These are phyloP conservation scores for Allium sativum DNA, from an alignment of 106 monocot species.

Conservation along the genomic window DNA sequence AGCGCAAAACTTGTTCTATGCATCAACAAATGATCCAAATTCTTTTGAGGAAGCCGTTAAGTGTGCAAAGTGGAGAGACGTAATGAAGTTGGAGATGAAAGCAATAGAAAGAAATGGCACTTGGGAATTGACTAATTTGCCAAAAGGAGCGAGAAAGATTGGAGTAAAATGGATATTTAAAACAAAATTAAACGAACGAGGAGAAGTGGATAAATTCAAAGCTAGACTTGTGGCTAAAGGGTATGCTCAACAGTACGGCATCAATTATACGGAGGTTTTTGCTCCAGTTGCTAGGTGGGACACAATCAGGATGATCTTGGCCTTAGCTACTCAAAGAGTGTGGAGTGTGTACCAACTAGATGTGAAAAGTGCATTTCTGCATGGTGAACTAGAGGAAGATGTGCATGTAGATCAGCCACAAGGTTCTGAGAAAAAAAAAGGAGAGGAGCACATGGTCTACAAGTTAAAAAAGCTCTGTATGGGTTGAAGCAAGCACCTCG, in stretches of 20 bases:
- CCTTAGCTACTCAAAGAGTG: not conserved
- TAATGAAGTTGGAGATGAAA: not conserved
- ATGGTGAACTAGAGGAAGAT: not conserved
- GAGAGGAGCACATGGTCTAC: not conserved
- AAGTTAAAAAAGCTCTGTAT: not conserved
- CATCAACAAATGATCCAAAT: not conserved
- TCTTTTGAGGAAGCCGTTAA: not conserved
- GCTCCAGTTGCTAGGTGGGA: not conserved
- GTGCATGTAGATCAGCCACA: not conserved
- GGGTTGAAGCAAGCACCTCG: not conserved
- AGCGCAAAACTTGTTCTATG: not conserved
- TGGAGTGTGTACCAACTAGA: not conserved
- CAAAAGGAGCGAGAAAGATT: not conserved
- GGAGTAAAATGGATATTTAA: too few species aligned
- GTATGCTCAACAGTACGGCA: not conserved
- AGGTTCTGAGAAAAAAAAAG: not conserved
- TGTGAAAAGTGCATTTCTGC: too few species aligned
- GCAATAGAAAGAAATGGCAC: not conserved
- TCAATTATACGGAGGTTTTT: slow-evolving; percentile 1
- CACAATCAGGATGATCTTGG: not conserved
- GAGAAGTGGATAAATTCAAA: too few species aligned
- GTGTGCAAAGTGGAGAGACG: not conserved
- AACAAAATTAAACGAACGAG: not conserved
- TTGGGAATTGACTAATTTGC: not conserved
- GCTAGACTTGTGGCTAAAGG: too few species aligned